Percentiles rank a stretch among this genome's conserved stretches.
Evolutionary conservation across 108 stramenopile genomes (phyloP).

Genomic region (Stephanodiscus minutulus): DNA sequence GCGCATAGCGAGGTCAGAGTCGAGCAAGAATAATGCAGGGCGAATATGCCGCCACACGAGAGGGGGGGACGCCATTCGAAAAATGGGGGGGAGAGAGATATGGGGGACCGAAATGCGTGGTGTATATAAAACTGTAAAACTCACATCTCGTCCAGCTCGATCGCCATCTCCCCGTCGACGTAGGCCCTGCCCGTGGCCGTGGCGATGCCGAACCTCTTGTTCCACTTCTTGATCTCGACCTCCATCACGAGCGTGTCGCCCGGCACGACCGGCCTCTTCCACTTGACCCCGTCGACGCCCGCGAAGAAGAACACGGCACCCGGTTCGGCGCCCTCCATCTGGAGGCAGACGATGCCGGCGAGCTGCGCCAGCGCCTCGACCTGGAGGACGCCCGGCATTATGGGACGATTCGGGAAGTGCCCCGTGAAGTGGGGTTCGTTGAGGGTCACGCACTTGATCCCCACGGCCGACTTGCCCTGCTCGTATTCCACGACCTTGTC

Average conservation of each 20-base stretch:
- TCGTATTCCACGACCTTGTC: conserved; percentile 94
- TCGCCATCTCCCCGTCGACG: conserved; percentile 84
- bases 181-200: conserved; percentile 87
- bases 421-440: conserved; percentile 99
- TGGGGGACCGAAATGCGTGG: not conserved
- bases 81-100: not conserved
- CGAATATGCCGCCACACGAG: no score
- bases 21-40: not conserved
- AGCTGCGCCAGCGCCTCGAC: conserved; percentile 98
- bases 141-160: conserved; percentile 88
- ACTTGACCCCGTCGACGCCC: conserved; percentile 96
- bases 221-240: conserved; percentile 89
- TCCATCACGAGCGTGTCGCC: conserved; percentile 97
- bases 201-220: conserved; percentile 84
- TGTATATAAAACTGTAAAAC: conserved; percentile 41
- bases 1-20: not conserved
- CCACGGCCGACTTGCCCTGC: conserved; percentile 91
- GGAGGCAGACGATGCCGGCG: conserved; percentile 91
- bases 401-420: conserved; percentile 96
- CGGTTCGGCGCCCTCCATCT: conserved; percentile 81
- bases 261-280: conserved; percentile 97
- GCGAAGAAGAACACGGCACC: conserved; percentile 97
- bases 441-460: conserved; percentile 93
- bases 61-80: not conserved
- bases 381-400: conserved; percentile 98